Conservation (phyloP, 78 protist genomes). For the Creolimax fragrantissima region DNA sequence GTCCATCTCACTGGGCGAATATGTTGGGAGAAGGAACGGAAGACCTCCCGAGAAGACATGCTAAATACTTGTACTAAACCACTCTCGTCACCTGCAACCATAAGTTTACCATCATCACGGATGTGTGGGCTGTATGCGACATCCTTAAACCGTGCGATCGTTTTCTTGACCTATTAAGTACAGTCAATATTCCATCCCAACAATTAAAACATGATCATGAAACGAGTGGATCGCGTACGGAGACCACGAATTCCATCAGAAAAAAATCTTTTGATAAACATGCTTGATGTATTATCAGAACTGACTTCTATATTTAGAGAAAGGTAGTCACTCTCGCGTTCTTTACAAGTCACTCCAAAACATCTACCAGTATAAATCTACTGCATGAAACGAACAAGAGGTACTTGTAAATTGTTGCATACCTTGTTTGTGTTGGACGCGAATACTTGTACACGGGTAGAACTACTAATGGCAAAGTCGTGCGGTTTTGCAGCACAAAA, state of each 20-base stretch:
- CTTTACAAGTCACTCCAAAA: too few relatives aligned
- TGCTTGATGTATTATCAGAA: too few relatives aligned
- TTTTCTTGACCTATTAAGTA: slow-evolving; percentile 13
- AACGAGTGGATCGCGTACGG: too few relatives aligned
- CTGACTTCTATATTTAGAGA: too few relatives aligned
- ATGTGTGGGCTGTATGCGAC: not conserved
- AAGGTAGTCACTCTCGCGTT: too few relatives aligned
- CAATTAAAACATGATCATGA: not conserved
- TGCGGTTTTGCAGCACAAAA: slow-evolving; percentile 21
- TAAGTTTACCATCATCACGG: slow-evolving; percentile 34
- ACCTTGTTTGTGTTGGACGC: not conserved
- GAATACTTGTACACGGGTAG: slow-evolving; percentile 22
- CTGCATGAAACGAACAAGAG: not conserved
- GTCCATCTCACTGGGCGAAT: not conserved
- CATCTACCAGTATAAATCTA: too few relatives aligned
- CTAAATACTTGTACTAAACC: not conserved
- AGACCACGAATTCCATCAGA: too few relatives aligned
- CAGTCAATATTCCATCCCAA: not conserved
- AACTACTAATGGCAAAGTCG: slow-evolving; percentile 19
- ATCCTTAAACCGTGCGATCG: slow-evolving; percentile 20
- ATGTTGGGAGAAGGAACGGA: not conserved
- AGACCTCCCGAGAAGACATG: not conserved
- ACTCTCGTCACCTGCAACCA: slow-evolving; percentile 29
- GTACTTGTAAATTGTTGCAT: too few relatives aligned
- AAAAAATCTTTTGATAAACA: too few relatives aligned